phyloP scores from a whole-genome alignment of 2,329 filamentous ascomycete genomes.

The Ambrosiella cleistominuta region DNA sequence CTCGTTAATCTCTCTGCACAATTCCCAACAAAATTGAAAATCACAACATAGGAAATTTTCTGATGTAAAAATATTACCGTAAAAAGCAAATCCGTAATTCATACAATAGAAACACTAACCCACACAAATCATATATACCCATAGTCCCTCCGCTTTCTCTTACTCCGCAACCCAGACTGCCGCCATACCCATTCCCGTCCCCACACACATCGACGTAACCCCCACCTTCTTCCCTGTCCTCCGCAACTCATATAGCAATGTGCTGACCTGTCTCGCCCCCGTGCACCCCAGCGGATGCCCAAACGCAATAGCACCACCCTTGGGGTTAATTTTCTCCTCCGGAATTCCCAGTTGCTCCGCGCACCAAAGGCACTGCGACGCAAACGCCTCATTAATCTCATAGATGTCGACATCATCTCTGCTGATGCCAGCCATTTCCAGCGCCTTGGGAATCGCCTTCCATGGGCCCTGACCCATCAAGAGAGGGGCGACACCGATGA shows the following conservation, averaged over 20 bases:
- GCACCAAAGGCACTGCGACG: slow-evolving; percentile 86
- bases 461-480: slow-evolving; percentile 94
- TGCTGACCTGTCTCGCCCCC: slow-evolving; percentile 83
- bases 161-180: slow-evolving; percentile 93
- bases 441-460: slow-evolving; percentile 85
- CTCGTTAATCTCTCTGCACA: not conserved
- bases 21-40: too few species aligned
- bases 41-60: too few species aligned
- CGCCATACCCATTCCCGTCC: slow-evolving; percentile 96
- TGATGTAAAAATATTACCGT: not conserved
- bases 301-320: slow-evolving; percentile 91
- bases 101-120: not conserved
- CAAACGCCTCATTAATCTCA: slow-evolving; percentile 99
- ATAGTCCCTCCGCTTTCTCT: not conserved
- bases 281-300: slow-evolving; percentile 92
- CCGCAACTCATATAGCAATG: slow-evolving; percentile 75
- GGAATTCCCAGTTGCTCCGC: slow-evolving; percentile 73
- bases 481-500: slow-evolving; percentile 79
- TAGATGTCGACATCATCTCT: slow-evolving; percentile 90
- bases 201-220: slow-evolving; percentile 89
- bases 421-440: slow-evolving; percentile 69
- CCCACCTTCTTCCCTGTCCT: slow-evolving; percentile 72
- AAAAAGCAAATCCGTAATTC: not conserved
- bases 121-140: not conserved
- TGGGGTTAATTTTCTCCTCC: slow-evolving; percentile 81